A percentile compares a stretch with the other conserved stretches of the same genome.
Evolutionary conservation across 1,139 yeast species (phyloP).

Genomic region (Yamadazyma atlantica): DNA sequence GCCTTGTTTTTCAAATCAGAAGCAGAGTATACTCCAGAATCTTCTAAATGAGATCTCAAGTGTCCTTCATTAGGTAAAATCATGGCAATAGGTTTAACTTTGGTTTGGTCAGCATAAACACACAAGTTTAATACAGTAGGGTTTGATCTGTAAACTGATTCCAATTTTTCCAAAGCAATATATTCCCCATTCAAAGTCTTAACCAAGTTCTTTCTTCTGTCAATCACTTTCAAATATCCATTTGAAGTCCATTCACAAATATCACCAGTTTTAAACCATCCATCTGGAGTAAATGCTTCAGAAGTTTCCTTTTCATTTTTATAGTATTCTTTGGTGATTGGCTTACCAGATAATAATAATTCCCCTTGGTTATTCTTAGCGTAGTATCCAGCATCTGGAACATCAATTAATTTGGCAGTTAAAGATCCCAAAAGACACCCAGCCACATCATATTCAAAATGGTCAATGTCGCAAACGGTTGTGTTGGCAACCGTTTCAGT

Average conservation of each 20-base stretch:
- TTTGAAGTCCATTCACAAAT: constrained; percentile 88
- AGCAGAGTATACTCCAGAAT: constrained; percentile 47
- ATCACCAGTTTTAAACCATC: constrained; percentile 98
- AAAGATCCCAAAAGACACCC: constrained; percentile 84
- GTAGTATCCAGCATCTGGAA: constrained; percentile 85
- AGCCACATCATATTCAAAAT: constrained; percentile 69
- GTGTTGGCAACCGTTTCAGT: constrained; percentile 96
- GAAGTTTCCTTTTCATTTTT: constrained; percentile 81
- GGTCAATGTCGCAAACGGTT: constrained; percentile 61
- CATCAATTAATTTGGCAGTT: constrained; percentile 89
- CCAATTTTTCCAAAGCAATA: constrained; percentile 93
- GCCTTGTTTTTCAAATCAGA: constrained; percentile 53
- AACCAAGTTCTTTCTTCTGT: constrained; percentile 93
- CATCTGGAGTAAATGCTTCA: constrained; percentile 75
- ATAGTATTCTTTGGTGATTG: constrained; percentile 76
- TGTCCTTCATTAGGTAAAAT: constrained; percentile 77
- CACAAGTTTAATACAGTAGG: constrained; percentile 76
- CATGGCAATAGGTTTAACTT: constrained; percentile 91
- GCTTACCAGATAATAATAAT: constrained; percentile 72
- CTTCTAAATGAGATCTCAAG: constrained; percentile 56
- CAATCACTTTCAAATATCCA: constrained; percentile 83
- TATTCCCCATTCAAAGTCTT: constrained; percentile 97
- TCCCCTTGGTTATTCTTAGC: constrained; percentile 96
- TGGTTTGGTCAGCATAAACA: constrained; percentile 84
- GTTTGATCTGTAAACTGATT: constrained; percentile 82